Percentiles rank a stretch among this genome's conserved stretches.
Evolutionary conservation across 2,329 filamentous ascomycete genomes (phyloP).

Genomic region (Diaporthe sp.): DNA sequence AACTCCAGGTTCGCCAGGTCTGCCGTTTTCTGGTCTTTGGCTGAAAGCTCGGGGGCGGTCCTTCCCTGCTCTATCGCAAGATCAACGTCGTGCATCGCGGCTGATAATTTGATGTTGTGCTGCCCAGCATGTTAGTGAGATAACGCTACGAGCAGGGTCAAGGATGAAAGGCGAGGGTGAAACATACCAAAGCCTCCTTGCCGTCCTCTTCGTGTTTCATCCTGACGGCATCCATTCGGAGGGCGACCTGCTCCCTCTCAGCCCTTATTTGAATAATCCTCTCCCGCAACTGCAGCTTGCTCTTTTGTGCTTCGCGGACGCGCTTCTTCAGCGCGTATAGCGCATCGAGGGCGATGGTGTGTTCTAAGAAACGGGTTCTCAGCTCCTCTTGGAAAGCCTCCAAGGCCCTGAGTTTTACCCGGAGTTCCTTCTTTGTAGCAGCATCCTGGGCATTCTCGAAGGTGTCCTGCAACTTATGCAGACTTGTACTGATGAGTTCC

Average conservation of each 20-base stretch:
- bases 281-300: slow-evolving; percentile 69
- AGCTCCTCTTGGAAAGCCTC: slow-evolving; percentile 72
- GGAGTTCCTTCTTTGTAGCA: slow-evolving; percentile 66
- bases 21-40: slow-evolving; percentile 61
- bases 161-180: neutral
- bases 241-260: slow-evolving; percentile 73
- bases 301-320: slow-evolving; percentile 68
- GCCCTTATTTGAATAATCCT: slow-evolving; percentile 71
- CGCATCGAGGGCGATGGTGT: slow-evolving; percentile 73
- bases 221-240: slow-evolving; percentile 75
- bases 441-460: slow-evolving; percentile 58
- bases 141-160: neutral
- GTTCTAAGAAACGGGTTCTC: slow-evolving; percentile 67
- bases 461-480: slow-evolving; percentile 63
- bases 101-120: slow-evolving; percentile 68
- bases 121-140: slow-evolving; percentile 38
- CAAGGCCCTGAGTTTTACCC: slow-evolving; percentile 68
- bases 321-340: slow-evolving; percentile 70
- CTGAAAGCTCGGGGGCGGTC: slow-evolving; percentile 61
- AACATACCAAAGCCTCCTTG: slow-evolving; percentile 63
- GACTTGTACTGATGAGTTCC: slow-evolving; percentile 67
- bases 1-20: slow-evolving; percentile 72
- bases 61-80: slow-evolving; percentile 61
- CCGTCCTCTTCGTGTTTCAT: slow-evolving; percentile 70
- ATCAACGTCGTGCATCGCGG: slow-evolving; percentile 73